A percentile compares a stretch with the other conserved stretches of the same genome.
Evolutionary conservation across 768 basidiomycete species (phyloP).

Genomic region (Royoungia palumana): DNA sequence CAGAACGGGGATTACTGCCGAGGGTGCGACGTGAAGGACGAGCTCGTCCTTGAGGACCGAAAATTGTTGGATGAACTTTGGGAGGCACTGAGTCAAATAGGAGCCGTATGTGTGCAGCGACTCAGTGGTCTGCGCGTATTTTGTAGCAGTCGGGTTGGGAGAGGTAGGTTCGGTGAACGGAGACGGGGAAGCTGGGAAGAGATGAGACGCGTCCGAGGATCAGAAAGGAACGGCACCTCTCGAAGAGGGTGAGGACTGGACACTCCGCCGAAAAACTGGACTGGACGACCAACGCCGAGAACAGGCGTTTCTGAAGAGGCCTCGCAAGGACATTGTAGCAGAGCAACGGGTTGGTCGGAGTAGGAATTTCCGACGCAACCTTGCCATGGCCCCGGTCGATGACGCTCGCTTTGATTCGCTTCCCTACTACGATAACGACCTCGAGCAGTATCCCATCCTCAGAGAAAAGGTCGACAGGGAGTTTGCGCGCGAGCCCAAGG

Average conservation of each 20-base stretch:
- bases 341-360: constrained; percentile 21
- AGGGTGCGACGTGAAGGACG: constrained; percentile 81
- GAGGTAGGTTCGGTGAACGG: constrained; percentile 91
- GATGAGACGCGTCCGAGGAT: constrained; percentile 8
- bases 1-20: constrained; percentile 77
- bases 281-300: constrained; percentile 31
- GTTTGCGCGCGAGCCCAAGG: constrained; percentile 65
- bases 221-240: constrained; percentile 40
- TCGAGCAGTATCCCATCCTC: constrained; percentile 69
- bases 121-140: constrained; percentile 70
- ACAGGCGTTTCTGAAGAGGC: constrained; percentile 41
- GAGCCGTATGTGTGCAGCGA: constrained; percentile 89
- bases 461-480: constrained; percentile 76
- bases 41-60: constrained; percentile 96
- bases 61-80: constrained; percentile 98
- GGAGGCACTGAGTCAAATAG: constrained; percentile 88
- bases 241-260: constrained; percentile 46
- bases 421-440: constrained; percentile 93
- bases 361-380: constrained; percentile 20
- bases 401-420: constrained; percentile 73
- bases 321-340: constrained; percentile 42
- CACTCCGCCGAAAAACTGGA: constrained; percentile 33
- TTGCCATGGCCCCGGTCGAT: constrained; percentile 26
- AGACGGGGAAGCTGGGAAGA: constrained; percentile 52
- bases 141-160: constrained; percentile 74